A percentile compares a stretch with the other conserved stretches of the same genome.
phyloP scores from a whole-genome alignment of 2,329 filamentous ascomycete genomes.

The Hypoxylon sp. region DNA sequence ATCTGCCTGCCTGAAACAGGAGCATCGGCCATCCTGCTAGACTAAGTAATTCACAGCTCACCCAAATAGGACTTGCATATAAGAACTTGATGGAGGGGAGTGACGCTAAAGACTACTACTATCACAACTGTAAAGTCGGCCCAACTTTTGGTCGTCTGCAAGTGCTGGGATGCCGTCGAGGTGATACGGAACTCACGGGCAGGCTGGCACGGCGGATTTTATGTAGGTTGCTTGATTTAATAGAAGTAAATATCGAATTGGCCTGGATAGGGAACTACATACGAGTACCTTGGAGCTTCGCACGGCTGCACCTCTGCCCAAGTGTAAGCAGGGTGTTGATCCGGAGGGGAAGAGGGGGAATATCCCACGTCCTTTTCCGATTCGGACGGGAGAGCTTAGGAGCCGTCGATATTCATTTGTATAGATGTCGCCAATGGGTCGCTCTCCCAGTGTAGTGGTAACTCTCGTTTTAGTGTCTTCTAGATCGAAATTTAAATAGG shows the following conservation, averaged over 20 bases:
- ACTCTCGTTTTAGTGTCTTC: slow-evolving; percentile 35
- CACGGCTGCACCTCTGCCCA: slow-evolving; percentile 47
- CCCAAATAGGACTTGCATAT: slow-evolving; percentile 43
- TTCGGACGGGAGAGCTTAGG: slow-evolving; percentile 38
- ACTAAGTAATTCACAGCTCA: slow-evolving; percentile 39
- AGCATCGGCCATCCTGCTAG: slow-evolving; percentile 37
- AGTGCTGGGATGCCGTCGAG: slow-evolving; percentile 36
- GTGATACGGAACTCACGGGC: slow-evolving; percentile 42
- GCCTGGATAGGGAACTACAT: slow-evolving; percentile 44
- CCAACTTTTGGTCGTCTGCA: slow-evolving; percentile 42
- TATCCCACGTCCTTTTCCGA: slow-evolving; percentile 44
- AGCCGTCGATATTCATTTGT: slow-evolving; percentile 14
- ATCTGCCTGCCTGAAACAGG: slow-evolving; percentile 49
- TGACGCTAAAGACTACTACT: slow-evolving; percentile 44
- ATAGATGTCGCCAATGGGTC: slow-evolving; percentile 42
- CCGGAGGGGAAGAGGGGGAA: slow-evolving; percentile 36
- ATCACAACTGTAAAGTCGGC: slow-evolving; percentile 39
- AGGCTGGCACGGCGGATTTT: slow-evolving; percentile 26
- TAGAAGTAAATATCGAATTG: slow-evolving; percentile 32
- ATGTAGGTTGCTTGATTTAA: slow-evolving; percentile 37
- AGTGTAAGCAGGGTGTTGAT: slow-evolving; percentile 45
- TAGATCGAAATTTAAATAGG: slow-evolving; percentile 34
- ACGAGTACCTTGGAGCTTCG: slow-evolving; percentile 42
- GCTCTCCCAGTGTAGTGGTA: slow-evolving; percentile 43
- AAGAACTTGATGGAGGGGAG: slow-evolving; percentile 47